Base-by-base conservation (phyloP, 2,329 filamentous ascomycete genomes). In the Aspergillus eucalypticola region DNA sequence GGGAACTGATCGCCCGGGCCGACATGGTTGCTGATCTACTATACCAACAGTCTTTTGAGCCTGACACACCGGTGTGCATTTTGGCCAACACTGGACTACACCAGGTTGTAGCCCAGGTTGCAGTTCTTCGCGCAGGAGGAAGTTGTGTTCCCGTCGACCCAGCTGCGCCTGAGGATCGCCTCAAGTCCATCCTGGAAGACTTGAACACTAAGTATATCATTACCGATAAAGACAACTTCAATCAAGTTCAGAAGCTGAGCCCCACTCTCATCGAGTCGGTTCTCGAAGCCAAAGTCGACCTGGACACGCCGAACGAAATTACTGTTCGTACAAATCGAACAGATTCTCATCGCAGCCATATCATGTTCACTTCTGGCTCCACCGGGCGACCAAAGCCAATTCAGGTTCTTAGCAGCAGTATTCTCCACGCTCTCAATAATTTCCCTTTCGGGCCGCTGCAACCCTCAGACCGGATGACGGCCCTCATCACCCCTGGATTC, bases 351-450 rank as follows among this genome's bases (percentile, higher is more conserved):
- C 48, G 57, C n/a, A 65, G 59, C 41, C 64, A 65, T 35, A 39
- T 64, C 10, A 32, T 87, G 23, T 90, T 89, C 70, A 90, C 88
- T 0, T 84, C 81, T 3, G 90, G 90, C 0, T 68, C 69, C 1
- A 89, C 92, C 75, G 90, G 89, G 35, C 80, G 84, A 66, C 90
- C 90, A 29, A 95, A 94, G 79, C 90, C 90, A 62, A 92, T 96
- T 8, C 83, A 87, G 58, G 91, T 91, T 69, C 86, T 87, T 3
- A 87, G 90, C 71, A 81, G 19, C 3, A 25, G 35, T n/a, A 54
- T 66, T 3, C n/a, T 64, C 1, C 64, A 64, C 21, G 42, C 61
- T 15, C 50, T 59, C 8, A 38, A 38, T 13, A 38, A 29, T 1
- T 54, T 49, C 3, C 61, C 58, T 7, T 21, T 53, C 21, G 54